These are phyloP conservation scores for Rutidosis leptorrhynchoides DNA, from an alignment of 129 eudicot genomes.

Conservation along the genomic window DNA sequence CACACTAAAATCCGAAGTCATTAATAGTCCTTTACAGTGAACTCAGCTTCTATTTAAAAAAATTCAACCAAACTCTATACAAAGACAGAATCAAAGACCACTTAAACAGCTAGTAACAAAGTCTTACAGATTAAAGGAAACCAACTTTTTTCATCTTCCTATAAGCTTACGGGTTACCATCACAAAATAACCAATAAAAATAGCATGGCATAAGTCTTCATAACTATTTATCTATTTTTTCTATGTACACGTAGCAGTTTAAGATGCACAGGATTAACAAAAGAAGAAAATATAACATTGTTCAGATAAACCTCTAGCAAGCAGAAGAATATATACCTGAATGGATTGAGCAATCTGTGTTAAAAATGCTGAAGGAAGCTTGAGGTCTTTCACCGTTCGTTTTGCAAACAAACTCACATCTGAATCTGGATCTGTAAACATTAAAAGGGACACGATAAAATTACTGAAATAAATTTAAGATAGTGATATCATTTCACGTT, in stretches of 20 bases:
- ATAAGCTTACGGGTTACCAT: background rate
- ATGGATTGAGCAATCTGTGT: slow-evolving; percentile 95
- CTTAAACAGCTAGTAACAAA: slow-evolving; percentile 13
- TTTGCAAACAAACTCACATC: slow-evolving; percentile 79
- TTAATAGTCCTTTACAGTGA: background rate
- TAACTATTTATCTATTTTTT: background rate
- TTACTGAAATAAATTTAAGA: background rate
- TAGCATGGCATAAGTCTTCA: background rate
- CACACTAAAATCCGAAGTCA: slow-evolving; percentile 3
- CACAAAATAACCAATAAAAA: background rate
- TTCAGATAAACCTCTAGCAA: slow-evolving; percentile 11
- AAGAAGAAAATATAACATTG: background rate
- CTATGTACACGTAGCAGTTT: background rate
- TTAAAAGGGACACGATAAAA: slow-evolving; percentile 8
- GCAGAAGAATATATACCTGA: slow-evolving; percentile 40
- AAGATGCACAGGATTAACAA: background rate
- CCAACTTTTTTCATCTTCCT: background rate
- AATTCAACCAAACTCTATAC: background rate
- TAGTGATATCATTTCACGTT: background rate
- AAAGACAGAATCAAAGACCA: background rate
- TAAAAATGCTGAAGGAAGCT: slow-evolving; percentile 87
- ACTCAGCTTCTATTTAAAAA: background rate
- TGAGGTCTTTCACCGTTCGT: slow-evolving; percentile 77
- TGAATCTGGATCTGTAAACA: slow-evolving; percentile 76
- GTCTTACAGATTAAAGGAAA: background rate